Evolutionary conservation across 2,329 filamentous ascomycete species (phyloP).

Genomic region (Fusarium pseudograminearum): DNA sequence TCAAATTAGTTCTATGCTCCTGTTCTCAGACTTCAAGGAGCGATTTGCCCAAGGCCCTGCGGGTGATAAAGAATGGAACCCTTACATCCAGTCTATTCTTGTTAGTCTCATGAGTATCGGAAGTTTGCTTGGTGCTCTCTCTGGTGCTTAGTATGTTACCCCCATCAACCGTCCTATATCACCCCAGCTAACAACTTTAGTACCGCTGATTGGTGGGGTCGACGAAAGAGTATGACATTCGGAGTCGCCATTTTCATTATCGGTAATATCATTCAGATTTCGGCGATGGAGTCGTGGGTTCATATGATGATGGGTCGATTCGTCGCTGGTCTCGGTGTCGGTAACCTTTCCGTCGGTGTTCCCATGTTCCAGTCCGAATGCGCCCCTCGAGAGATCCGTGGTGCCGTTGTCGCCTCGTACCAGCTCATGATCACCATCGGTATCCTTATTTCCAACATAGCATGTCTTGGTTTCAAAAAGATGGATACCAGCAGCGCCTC

Average conservation of each 20-base stretch:
- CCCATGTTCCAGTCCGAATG: conserved; percentile 77
- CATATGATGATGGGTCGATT: conserved; percentile 75
- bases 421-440: conserved; percentile 80
- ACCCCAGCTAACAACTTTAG: conserved; percentile 39
- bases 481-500: conserved; percentile 59
- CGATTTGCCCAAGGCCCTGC: conserved; percentile 65
- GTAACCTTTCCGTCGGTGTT: conserved; percentile 73
- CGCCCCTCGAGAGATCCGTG: conserved; percentile 71
- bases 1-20: conserved; percentile 65
- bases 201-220: conserved; percentile 68
- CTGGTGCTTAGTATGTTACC: conserved; percentile 59
- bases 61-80: conserved; percentile 55
- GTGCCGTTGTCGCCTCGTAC: conserved; percentile 75
- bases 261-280: conserved; percentile 75
- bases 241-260: conserved; percentile 69
- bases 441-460: conserved; percentile 68
- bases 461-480: conserved; percentile 64
- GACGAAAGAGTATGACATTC: conserved; percentile 66
- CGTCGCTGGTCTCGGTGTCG: conserved; percentile 75
- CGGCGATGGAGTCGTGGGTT: conserved; percentile 69
- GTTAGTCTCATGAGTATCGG: conserved; percentile 69
- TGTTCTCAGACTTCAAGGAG: conserved; percentile 65
- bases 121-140: conserved; percentile 65
- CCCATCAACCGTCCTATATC: not conserved
- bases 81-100: conserved; percentile 62